Conservation (phyloP, 352 stramenopile species). For the Globisporangium rhizosaccharum region DNA sequence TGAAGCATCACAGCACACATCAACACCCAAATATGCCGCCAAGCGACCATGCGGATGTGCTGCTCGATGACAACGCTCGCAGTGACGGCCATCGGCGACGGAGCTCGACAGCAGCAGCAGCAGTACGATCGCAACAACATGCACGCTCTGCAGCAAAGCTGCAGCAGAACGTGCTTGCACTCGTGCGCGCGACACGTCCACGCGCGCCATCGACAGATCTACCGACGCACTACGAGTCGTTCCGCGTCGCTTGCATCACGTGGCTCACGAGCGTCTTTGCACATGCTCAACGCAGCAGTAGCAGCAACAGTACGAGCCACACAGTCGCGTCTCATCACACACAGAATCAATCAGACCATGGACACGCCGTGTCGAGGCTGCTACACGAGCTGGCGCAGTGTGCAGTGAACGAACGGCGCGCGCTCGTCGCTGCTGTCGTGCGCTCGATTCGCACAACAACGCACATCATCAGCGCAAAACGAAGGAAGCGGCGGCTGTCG, state of each 20-base stretch:
- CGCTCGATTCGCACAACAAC: conserved; percentile 1
- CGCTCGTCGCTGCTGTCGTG: conserved; percentile 6
- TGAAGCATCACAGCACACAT: too few species aligned
- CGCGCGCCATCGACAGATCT: background rate
- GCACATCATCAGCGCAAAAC: background rate
- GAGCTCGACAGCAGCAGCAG: background rate
- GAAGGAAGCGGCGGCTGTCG: conserved; percentile 4
- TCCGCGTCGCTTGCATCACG: background rate
- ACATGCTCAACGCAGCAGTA: background rate
- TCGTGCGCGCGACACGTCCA: background rate
- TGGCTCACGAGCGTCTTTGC: conserved; percentile 1
- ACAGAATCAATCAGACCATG: background rate
- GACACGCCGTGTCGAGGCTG: background rate
- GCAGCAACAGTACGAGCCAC: too few species aligned
- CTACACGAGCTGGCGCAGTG: background rate
- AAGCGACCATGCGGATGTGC: too few species aligned
- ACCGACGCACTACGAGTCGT: conserved; percentile 1
- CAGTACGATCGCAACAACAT: background rate
- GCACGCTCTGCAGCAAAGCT: background rate
- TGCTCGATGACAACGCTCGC: too few species aligned
- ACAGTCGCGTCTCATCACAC: background rate
- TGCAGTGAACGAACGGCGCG: background rate
- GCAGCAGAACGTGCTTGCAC: conserved; percentile 1
- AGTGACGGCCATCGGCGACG: background rate
- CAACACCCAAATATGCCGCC: too few species aligned